Evolutionary conservation across 1,284 basidiomycete genomes (phyloP).

Genomic region (Takashimella koratensis): DNA sequence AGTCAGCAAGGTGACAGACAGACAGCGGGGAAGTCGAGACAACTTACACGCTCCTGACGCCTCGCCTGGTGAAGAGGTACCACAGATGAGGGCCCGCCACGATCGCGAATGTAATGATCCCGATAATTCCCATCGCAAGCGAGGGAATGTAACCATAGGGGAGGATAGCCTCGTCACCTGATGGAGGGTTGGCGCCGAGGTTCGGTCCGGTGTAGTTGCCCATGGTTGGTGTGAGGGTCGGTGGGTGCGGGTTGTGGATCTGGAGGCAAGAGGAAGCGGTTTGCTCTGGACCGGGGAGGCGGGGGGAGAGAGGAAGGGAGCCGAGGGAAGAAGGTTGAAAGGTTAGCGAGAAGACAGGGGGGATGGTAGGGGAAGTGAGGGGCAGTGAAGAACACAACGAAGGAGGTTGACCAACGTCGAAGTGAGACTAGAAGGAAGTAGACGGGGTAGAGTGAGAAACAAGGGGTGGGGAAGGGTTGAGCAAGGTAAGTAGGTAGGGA

Average conservation of each 20-base stretch:
- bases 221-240: constrained; percentile 12
- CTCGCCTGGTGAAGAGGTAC: constrained; percentile 23
- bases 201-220: constrained; percentile 24
- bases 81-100: constrained; percentile 20
- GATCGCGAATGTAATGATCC: constrained; percentile 21
- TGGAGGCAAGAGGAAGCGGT: too few species aligned
- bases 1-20: not conserved
- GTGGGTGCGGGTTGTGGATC: too few species aligned
- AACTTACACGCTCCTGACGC: constrained; percentile 27
- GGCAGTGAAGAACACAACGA: too few species aligned
- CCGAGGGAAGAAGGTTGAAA: too few species aligned
- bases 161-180: constrained; percentile 18
- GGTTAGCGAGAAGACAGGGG: too few species aligned
- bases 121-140: constrained; percentile 29
- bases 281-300: too few species aligned
- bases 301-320: too few species aligned
- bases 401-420: too few species aligned
- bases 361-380: too few species aligned
- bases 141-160: constrained; percentile 33
- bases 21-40: not conserved
- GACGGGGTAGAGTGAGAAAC: not conserved
- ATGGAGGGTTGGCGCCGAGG: constrained; percentile 6
- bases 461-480: not conserved
- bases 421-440: not conserved
- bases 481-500: too few species aligned